Base-by-base conservation (phyloP, 179 eudicot genomes). In the Silene coronaria region DNA sequence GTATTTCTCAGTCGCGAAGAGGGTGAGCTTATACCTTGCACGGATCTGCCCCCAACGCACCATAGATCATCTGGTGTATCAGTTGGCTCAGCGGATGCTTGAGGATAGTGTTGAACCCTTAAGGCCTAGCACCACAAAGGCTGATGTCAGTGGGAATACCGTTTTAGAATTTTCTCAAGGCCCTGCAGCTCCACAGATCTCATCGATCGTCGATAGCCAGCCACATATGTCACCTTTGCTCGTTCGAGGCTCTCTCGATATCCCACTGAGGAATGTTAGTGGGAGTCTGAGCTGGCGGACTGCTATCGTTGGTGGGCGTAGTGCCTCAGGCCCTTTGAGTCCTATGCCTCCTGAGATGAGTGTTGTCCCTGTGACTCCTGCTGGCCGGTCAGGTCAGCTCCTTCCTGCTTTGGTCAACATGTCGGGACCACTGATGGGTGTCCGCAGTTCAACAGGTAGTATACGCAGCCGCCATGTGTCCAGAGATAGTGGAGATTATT, bases 201-300 rank as follows among this genome's bases (percentile, higher is more conserved):
- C 88, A 53, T 87, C 97, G 57, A 84, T 87, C 67, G 86, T 85
- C 38, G 99, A 95, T 75, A 89, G 82, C 75, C 99, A 93, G 79
- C 97, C 99, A 67, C 97, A 95, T 75, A 95, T 95, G 99, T 95
- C 99, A 30, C 99, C 99, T 59, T 85, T 95, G 80, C 93, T 95
- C 45, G 99, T 95, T 22, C 89, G 99, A 55, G 99, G 99, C 26
- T 95, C 99, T 75, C 89, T 95, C 42, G 99, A 95, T 76, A 97
- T 91, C 65, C 97, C 99, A 6, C 83, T 91, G 9, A 86, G 97
- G 86, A 95, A 89, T 38, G 80, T 90, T 27, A 95, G 99, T 65
- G 99, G 99, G 58, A 95, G 89, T 79, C 77, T 95, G 81, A 91
- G 96, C 86, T 93, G 99, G 99, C 86, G 99, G 70, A 93, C 96